These are phyloP conservation scores for Podaxis mareebaensis DNA, from an alignment of 768 basidiomycete species.

Conservation along the genomic window DNA sequence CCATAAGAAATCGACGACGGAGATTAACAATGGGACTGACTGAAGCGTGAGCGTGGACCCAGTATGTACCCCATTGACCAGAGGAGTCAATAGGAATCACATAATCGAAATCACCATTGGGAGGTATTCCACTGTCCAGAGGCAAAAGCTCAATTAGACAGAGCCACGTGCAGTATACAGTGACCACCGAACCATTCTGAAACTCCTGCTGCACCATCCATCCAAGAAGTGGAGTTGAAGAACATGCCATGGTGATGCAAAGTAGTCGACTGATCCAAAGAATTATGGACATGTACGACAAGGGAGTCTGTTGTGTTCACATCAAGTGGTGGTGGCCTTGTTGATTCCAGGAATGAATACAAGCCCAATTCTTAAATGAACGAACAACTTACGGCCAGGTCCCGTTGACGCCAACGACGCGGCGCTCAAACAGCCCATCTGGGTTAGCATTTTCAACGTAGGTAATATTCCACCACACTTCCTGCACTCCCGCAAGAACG, in stretches of 20 bases:
- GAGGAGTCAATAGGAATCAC: conserved; percentile 67
- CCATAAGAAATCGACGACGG: background rate
- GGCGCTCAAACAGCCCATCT: conserved; percentile 74
- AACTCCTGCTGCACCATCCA: conserved; percentile 84
- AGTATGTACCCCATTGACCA: conserved; percentile 79
- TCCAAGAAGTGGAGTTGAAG: conserved; percentile 85
- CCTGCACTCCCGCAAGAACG: conserved; percentile 64
- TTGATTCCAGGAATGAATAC: background rate
- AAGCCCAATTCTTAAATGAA: background rate
- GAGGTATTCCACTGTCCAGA: conserved; percentile 71
- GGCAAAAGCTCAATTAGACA: background rate
- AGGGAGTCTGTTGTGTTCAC: conserved; percentile 72
- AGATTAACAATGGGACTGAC: conserved; percentile 31
- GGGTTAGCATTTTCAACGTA: conserved; percentile 81
- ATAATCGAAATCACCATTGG: conserved; percentile 71
- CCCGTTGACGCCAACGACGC: conserved; percentile 85
- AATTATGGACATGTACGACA: conserved; percentile 76
- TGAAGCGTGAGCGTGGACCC: conserved; percentile 71
- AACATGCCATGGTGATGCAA: conserved; percentile 96
- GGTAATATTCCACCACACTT: conserved; percentile 90
- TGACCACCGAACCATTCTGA: conserved; percentile 70
- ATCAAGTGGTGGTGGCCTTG: conserved; percentile 80
- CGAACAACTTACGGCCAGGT: conserved; percentile 82
- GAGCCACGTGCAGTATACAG: background rate
- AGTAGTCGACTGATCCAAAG: conserved; percentile 62